Percentiles rank a stretch among this genome's conserved stretches.
Conservation (phyloP, 1,284 basidiomycete genomes). For the Wolfiporia cocos region DNA sequence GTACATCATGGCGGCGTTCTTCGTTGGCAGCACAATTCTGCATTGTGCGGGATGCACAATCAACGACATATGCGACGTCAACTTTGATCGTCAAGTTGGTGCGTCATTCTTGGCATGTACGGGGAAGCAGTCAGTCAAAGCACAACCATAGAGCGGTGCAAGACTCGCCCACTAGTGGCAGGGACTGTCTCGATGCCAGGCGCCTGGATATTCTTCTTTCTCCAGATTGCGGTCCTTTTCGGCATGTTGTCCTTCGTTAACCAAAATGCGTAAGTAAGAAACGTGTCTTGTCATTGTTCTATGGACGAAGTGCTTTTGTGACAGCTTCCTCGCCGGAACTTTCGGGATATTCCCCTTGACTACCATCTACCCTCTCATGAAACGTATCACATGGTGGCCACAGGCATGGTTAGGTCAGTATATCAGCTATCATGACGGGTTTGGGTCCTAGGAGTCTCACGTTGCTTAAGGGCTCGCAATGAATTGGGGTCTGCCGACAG, state of each 20-base stretch:
- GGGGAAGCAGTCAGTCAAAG: not conserved
- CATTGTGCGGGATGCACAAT: constrained; percentile 27
- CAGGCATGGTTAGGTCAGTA: constrained; percentile 46
- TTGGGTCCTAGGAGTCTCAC: not conserved
- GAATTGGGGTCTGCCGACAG: constrained; percentile 10
- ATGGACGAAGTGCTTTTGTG: not conserved
- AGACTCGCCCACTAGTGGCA: constrained; percentile 9
- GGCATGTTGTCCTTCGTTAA: constrained; percentile 12
- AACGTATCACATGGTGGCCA: constrained; percentile 45
- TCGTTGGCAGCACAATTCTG: constrained; percentile 20
- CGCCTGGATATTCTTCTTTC: constrained; percentile 11
- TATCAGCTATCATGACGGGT: no score
- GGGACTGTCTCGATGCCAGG: constrained; percentile 3
- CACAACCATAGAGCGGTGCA: constrained; percentile 16
- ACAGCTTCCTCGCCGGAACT: constrained; percentile 1
- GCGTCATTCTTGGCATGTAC: not conserved
- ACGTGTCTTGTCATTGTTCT: not conserved
- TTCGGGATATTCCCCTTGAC: constrained; percentile 10
- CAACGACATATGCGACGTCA: constrained; percentile 35
- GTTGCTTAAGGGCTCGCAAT: constrained; percentile 14
- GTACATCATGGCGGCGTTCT: constrained; percentile 15
- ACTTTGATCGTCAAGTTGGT: constrained; percentile 34
- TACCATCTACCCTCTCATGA: constrained; percentile 16
- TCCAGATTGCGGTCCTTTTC: constrained; percentile 1
- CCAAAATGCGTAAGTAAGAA: constrained; percentile 9